Evolutionary conservation across 2,329 filamentous ascomycete genomes (phyloP).

Genomic region (Cladosporium halotolerans): DNA sequence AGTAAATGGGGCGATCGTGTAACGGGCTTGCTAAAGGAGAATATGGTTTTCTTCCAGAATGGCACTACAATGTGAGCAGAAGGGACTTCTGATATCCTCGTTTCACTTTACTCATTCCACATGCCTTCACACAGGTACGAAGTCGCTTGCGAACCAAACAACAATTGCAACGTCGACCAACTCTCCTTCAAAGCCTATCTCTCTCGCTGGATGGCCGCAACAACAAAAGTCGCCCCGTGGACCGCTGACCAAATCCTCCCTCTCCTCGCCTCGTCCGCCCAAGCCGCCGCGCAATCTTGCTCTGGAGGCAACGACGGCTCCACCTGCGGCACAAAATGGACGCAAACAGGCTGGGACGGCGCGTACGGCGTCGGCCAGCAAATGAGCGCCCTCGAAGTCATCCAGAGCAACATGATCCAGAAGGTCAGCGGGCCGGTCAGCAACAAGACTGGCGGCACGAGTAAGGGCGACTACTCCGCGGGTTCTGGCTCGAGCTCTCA

Average conservation of each 20-base stretch:
- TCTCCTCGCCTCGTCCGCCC: constrained; percentile 47
- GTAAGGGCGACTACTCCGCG: constrained; percentile 39
- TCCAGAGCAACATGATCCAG: constrained; percentile 37
- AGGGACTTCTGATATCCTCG: too few species aligned
- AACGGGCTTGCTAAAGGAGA: constrained; percentile 20
- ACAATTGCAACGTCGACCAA: constrained; percentile 40
- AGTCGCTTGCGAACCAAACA: constrained; percentile 38
- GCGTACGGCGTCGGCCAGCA: constrained; percentile 47
- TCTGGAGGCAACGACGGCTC: constrained; percentile 41
- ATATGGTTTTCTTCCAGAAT: constrained; percentile 36
- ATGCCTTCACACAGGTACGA: constrained; percentile 23
- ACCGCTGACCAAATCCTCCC: constrained; percentile 47
- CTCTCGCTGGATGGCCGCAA: constrained; percentile 45
- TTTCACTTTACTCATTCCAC: background rate
- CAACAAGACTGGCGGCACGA: constrained; percentile 45
- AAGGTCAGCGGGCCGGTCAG: constrained; percentile 36
- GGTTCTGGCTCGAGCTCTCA: constrained; percentile 30
- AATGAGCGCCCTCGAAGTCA: constrained; percentile 47
- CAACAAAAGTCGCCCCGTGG: constrained; percentile 54
- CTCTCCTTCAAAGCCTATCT: constrained; percentile 39
- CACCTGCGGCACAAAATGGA: constrained; percentile 42
- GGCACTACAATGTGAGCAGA: constrained; percentile 21
- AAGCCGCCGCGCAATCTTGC: constrained; percentile 50
- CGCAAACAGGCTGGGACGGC: constrained; percentile 36
- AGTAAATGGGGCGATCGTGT: constrained; percentile 21